Evolutionary conservation across 2,329 filamentous ascomycete genomes (phyloP).

Genomic region (Penicillium sp.): DNA sequence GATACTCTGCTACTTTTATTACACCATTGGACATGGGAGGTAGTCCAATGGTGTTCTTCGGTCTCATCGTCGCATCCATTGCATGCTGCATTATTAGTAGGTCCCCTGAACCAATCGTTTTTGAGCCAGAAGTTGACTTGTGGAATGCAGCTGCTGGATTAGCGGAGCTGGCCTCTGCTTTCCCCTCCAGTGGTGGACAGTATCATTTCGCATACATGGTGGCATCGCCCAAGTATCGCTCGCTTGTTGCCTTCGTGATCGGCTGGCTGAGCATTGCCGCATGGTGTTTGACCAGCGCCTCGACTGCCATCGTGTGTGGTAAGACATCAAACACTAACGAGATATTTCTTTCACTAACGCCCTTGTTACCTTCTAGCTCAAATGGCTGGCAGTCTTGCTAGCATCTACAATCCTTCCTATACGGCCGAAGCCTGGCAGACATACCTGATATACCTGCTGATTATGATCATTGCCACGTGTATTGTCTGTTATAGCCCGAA

Average conservation of each 20-base stretch:
- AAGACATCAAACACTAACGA: not conserved
- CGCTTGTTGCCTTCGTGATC: slow-evolving; percentile 19
- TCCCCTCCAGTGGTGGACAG: slow-evolving; percentile 27
- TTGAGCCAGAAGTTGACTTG: not conserved
- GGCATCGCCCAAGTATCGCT: slow-evolving; percentile 7
- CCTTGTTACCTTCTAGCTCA: not conserved
- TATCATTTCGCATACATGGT: slow-evolving; percentile 35
- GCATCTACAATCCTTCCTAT: slow-evolving; percentile 2
- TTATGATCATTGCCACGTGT: slow-evolving; percentile 6
- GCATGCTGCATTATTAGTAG: slow-evolving; percentile 23
- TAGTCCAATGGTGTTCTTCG: slow-evolving; percentile 24
- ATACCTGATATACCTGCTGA: slow-evolving; percentile 23
- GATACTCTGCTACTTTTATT: slow-evolving; percentile 22
- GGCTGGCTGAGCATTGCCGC: slow-evolving; percentile 28
- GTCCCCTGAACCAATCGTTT: not conserved
- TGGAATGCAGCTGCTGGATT: slow-evolving; percentile 12
- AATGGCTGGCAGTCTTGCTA: not conserved
- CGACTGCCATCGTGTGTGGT: slow-evolving; percentile 19
- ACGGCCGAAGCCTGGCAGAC: slow-evolving; percentile 19
- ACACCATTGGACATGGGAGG: slow-evolving; percentile 24
- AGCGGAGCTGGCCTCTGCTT: slow-evolving; percentile 29
- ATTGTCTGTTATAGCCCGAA: slow-evolving; percentile 9
- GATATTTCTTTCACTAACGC: not conserved
- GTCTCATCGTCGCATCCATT: slow-evolving; percentile 21
- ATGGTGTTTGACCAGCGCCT: slow-evolving; percentile 21